Percentiles rank a stretch among this genome's conserved stretches.
phyloP scores from a whole-genome alignment of 176 grass and related monocot species.

The Otatea glauca region DNA sequence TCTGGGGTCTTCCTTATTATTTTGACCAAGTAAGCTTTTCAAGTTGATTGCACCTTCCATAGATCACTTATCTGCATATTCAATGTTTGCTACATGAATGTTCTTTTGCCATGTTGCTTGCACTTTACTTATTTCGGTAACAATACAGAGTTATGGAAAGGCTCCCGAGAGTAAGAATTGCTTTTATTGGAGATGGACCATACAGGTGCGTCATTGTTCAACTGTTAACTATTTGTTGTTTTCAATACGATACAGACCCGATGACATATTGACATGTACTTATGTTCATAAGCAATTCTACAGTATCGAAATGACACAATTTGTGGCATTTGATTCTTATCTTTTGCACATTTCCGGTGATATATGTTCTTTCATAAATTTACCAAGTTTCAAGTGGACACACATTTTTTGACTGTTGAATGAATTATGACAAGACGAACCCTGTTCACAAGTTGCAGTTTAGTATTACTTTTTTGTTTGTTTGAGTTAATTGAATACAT shows the following conservation, averaged over 20 bases:
- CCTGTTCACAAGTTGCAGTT: not conserved
- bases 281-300: constrained; percentile 30
- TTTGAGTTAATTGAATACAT: constrained; percentile 11
- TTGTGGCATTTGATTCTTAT: constrained; percentile 27
- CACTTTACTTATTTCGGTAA: constrained; percentile 41
- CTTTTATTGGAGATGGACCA: constrained; percentile 89
- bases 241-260: constrained; percentile 9
- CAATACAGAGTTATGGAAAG: constrained; percentile 89
- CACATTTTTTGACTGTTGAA: not conserved
- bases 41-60: constrained; percentile 7
- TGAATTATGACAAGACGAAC: constrained; percentile 15
- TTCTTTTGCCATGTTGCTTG: constrained; percentile 16
- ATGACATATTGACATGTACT: not conserved
- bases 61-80: not conserved
- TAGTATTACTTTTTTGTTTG: not conserved
- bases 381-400: constrained; percentile 14
- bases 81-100: constrained; percentile 22
- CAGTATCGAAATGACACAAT: constrained; percentile 4
- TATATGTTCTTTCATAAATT: not conserved
- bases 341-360: not conserved
- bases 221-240: constrained; percentile 24
- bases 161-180: constrained; percentile 86
- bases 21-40: constrained; percentile 4
- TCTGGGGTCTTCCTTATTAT: not conserved
- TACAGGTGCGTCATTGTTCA: constrained; percentile 63